Evolutionary conservation across 805 yeast genomes (phyloP), one percentile per base, ranked within the genome.

Genomic region (Candida mattraensis): DNA sequence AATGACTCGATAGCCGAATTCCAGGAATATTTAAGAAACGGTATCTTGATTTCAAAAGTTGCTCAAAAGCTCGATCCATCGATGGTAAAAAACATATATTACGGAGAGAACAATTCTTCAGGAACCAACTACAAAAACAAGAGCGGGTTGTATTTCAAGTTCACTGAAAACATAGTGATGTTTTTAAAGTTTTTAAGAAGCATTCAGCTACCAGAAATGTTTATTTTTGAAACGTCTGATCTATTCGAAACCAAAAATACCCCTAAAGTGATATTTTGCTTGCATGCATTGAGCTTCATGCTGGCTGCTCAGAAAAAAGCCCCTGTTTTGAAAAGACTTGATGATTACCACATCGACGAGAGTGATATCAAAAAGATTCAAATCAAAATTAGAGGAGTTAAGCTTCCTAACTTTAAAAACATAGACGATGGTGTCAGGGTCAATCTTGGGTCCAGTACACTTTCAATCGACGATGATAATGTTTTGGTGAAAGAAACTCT

Each of bases 251-350:
- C 83, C 54, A 89, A 87, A 53, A 85, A 91, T 54, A 75, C 89
- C 14, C 98, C 98, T 11, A 89, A 87, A 54, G 98, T 93, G 17
- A 83, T 93, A 56, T 88, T 87, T 61, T 89, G 97, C 49, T 62
- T 93, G 23, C 96, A 91, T 64, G 96, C 96, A 2, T 63, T 91
- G 45, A 80, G 88, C 33, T 86, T 76, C 48, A 76, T 87, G 56
- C 68, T 93, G 37, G 72, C 81, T 40, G 69, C 71, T 47, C 67
- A 76, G 18, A 72, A 74, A 17, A 62, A 64, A 13, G 80, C 81
- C 5, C 86, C 89, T 1, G 62, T 67, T 4, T 73, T 91, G 53
- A 72, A 69, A 21, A 74, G 77, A 44, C 60, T 86, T 21, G 80
- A 80, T 7, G 88, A 84, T 3, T 37, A 42, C 19, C 67, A 71